Conservation (phyloP, 2,329 filamentous ascomycete species). For the Lachnellula hyalina region DNA sequence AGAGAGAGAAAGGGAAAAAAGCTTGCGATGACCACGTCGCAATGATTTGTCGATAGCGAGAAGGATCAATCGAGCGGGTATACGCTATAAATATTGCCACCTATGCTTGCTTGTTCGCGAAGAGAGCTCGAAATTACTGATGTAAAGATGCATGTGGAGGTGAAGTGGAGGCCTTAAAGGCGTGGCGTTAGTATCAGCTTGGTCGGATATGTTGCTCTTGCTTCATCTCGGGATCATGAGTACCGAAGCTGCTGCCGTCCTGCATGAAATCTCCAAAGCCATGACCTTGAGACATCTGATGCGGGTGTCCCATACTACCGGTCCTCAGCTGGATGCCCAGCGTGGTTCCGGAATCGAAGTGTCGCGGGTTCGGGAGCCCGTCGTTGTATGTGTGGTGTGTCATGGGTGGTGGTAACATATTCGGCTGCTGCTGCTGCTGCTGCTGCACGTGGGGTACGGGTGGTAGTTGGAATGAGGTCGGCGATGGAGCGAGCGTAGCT, state of each 20-base stretch:
- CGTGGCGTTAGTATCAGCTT: neutral
- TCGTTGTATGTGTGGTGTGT: slow-evolving; percentile 8
- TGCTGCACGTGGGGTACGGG: slow-evolving; percentile 1
- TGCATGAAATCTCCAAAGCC: slow-evolving; percentile 3
- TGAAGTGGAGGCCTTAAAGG: neutral
- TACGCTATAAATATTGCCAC: neutral
- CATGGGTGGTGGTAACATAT: slow-evolving; percentile 15
- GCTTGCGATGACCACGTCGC: neutral
- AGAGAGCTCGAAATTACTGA: neutral
- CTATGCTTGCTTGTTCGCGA: neutral
- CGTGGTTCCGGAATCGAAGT: slow-evolving; percentile 13
- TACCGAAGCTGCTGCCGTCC: neutral
- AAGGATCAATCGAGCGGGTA: neutral
- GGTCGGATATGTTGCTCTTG: slow-evolving; percentile 1
- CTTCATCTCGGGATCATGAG: slow-evolving; percentile 3
- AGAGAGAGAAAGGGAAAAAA: neutral
- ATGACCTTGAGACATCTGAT: slow-evolving; percentile 6
- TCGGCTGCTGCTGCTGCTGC: slow-evolving; percentile 10
- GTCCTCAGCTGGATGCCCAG: slow-evolving; percentile 14
- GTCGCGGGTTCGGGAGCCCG: slow-evolving; percentile 8
- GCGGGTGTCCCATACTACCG: slow-evolving; percentile 18
- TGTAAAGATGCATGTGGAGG: neutral
- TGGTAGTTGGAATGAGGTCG: slow-evolving; percentile 16
- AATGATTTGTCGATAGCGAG: neutral
- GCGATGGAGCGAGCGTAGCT: slow-evolving; percentile 7